Base-by-base conservation (phyloP, 805 yeast species). In the Yamadazyma kitorensis region DNA sequence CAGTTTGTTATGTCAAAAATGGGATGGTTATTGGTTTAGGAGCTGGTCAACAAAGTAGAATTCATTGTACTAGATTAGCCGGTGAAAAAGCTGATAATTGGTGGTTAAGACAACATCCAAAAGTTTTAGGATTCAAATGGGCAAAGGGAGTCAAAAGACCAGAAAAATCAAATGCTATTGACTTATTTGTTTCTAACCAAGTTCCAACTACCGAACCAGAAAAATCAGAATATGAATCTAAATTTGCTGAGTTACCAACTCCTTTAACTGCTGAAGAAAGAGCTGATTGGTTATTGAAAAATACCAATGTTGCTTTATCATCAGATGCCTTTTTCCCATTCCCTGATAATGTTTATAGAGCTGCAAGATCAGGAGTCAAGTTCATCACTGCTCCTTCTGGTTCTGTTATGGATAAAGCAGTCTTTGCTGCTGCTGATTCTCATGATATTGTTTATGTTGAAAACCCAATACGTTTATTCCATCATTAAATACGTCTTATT, bases 321-420 rank as follows among this genome's bases (percentile, higher is more conserved):
- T 88, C 97, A 3, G 99, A 93, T 61, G 99, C 99, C 18, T 93
- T 93, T 80, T 93, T 93, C 95, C 99, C 99, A 68, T 93, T 93
- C 93, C 93, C 98, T 48, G 99, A 93, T 66, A 93, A 93, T 59
- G 96, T 93, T 50, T 88, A 91, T 79, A 81, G 99, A 64, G 98
- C 98, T 46, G 96, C 81, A 33, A 80, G 86, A 73, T 83, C 95
- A 13, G 99, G 99, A 61, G 99, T 89, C 51, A 87, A 86, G 65
- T 93, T 72, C 70, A 75, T 93, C 58, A 94, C 96, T 54, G 98
- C 99, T 33, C 95, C 99, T 39, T 78, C 94, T 32, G 99, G 99
- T 39, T 87, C 96, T 14, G 96, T 93, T 44, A 91, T 87, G 87
- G 99, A 93, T 68, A 82, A 85, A 71, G 95, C 89, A 37, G 98